These are phyloP conservation scores for Pontederia paniculata DNA, from an alignment of 176 grass and related monocot genomes.

Conservation along the genomic window DNA sequence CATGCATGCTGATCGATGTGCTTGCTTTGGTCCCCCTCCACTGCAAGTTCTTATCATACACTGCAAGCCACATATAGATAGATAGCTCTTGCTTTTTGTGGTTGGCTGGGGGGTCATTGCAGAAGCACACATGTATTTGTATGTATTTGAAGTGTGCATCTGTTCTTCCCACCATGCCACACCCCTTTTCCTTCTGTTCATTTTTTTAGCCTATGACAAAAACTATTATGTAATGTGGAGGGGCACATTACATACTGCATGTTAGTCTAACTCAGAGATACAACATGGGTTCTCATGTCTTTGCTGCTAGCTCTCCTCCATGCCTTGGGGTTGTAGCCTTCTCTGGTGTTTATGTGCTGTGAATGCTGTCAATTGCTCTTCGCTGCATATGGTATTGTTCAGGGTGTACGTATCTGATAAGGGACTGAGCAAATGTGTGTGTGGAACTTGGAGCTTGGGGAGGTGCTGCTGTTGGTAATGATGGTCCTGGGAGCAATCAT, in stretches of 20 bases:
- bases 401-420: too few relatives aligned
- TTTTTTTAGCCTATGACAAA: background rate
- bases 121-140: background rate
- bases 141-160: conserved; percentile 7
- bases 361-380: too few relatives aligned
- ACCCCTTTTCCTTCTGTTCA: background rate
- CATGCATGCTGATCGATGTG: too few relatives aligned
- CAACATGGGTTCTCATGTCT: background rate
- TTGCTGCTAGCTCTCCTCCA: background rate
- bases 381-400: conserved; percentile 10
- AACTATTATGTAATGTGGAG: background rate
- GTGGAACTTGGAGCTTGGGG: background rate
- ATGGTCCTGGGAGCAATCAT: conserved; percentile 26
- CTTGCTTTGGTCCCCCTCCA: too few relatives aligned
- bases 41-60: too few relatives aligned
- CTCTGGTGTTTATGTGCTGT: background rate
- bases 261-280: background rate
- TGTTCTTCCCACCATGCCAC: conserved; percentile 4
- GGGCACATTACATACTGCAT: too few relatives aligned
- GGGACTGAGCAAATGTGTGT: background rate
- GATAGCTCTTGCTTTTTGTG: conserved; percentile 6
- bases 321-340: background rate
- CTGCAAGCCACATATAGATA: too few relatives aligned
- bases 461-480: conserved; percentile 15
- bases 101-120: background rate